These are phyloP conservation scores for Saccharomyces eubayanus DNA, from an alignment of 805 yeast genomes.

Conservation along the genomic window DNA sequence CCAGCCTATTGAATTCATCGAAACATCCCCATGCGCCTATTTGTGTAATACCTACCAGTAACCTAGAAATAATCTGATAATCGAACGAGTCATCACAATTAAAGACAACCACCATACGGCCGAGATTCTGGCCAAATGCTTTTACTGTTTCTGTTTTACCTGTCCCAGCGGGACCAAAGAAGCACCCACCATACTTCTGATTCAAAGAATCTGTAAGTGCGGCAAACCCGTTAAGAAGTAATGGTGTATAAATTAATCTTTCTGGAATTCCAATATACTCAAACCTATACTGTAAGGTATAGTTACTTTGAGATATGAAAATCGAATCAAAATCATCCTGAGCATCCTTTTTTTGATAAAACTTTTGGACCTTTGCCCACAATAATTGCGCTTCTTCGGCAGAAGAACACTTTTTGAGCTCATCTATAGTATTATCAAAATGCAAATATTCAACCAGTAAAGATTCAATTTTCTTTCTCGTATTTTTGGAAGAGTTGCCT, in stretches of 20 bases:
- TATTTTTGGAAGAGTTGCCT: neutral
- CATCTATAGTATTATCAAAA: constrained; percentile 37
- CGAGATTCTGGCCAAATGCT: constrained; percentile 71
- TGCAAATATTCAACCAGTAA: constrained; percentile 63
- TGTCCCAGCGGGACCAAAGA: constrained; percentile 95
- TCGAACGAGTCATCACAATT: constrained; percentile 90
- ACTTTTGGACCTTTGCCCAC: constrained; percentile 51
- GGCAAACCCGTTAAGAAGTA: constrained; percentile 53
- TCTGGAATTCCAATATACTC: constrained; percentile 75
- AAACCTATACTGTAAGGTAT: constrained; percentile 56
- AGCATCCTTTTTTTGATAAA: constrained; percentile 29
- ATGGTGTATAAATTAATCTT: constrained; percentile 67
- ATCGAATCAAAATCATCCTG: constrained; percentile 32
- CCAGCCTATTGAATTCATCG: constrained; percentile 86
- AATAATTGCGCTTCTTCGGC: constrained; percentile 17
- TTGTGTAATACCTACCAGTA: constrained; percentile 68
- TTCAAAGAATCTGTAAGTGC: constrained; percentile 68
- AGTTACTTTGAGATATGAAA: constrained; percentile 44
- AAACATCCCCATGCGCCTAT: constrained; percentile 94
- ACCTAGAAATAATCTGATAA: constrained; percentile 65
- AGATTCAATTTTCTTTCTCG: constrained; percentile 44
- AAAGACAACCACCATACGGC: constrained; percentile 75
- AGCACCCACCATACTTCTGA: constrained; percentile 76
- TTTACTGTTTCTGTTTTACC: constrained; percentile 92
- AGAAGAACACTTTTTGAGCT: constrained; percentile 11